phyloP scores from a whole-genome alignment of 177 flowering plant genomes.

The Telopea speciosissima region DNA sequence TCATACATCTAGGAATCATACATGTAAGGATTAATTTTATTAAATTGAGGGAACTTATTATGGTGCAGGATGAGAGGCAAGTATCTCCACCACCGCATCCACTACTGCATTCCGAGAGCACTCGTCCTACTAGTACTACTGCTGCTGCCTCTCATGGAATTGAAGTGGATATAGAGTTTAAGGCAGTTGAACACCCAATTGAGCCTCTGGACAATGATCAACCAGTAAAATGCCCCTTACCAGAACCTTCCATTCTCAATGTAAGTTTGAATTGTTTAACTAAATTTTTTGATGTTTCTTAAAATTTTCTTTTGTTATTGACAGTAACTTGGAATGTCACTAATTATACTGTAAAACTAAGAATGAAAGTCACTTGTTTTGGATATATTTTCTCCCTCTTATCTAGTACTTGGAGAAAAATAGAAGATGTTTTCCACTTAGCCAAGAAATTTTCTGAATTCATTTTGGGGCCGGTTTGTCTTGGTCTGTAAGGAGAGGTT shows the following conservation, averaged over 20 bases:
- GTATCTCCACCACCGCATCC: slow-evolving; percentile 47
- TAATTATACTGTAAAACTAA: too few relatives aligned
- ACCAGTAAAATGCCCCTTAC: slow-evolving; percentile 85
- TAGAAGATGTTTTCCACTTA: too few relatives aligned
- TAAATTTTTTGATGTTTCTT: too few relatives aligned
- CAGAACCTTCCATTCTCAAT: slow-evolving; percentile 93
- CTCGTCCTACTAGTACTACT: slow-evolving; percentile 21
- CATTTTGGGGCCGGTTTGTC: too few relatives aligned
- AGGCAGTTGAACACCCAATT: slow-evolving; percentile 80
- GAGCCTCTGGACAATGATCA: slow-evolving; percentile 81
- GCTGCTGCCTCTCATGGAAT: slow-evolving; percentile 56
- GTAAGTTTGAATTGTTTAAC: slow-evolving; percentile 39
- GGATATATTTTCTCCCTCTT: too few relatives aligned
- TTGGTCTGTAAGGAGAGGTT: too few relatives aligned
- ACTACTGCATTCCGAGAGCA: too few relatives aligned
- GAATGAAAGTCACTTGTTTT: too few relatives aligned
- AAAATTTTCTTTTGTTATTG: not conserved
- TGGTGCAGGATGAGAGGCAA: slow-evolving; percentile 56
- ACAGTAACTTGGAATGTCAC: too few relatives aligned
- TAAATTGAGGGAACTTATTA: not conserved
- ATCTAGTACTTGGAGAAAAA: too few relatives aligned
- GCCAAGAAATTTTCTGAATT: not conserved
- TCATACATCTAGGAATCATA: too few relatives aligned
- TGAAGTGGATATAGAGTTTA: slow-evolving; percentile 77
- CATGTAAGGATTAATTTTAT: not conserved